Percentiles rank a stretch among this genome's conserved stretches.
phyloP scores from a whole-genome alignment of 169 alveolate species.

The Eimeria brunetti region DNA sequence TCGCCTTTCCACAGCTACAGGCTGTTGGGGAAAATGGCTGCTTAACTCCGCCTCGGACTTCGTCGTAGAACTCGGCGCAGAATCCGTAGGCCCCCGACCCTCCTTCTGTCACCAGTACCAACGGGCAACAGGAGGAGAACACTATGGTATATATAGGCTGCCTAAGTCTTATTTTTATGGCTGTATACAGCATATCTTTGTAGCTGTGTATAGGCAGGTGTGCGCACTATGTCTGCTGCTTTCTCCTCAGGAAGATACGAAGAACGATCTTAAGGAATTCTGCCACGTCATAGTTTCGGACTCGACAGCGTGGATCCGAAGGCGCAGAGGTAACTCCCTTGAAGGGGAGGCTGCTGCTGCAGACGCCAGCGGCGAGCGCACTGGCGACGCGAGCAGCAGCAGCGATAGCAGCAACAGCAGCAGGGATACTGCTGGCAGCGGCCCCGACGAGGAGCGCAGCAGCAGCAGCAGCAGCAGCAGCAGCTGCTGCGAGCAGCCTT shows the following conservation, averaged over 20 bases:
- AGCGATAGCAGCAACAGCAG: neutral
- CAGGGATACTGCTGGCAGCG: neutral
- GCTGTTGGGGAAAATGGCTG: conserved; percentile 23
- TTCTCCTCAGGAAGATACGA: neutral
- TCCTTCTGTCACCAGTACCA: neutral
- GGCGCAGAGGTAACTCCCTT: neutral
- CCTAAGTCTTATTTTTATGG: neutral
- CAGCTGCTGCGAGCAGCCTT: neutral
- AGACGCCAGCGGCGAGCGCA: neutral
- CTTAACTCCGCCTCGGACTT: conserved; percentile 7
- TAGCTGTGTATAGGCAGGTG: neutral
- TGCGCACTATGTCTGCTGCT: neutral
- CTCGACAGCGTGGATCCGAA: conserved; percentile 5
- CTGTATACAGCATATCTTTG: neutral
- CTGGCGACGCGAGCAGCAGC: neutral
- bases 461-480: neutral
- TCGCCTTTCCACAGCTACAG: neutral
- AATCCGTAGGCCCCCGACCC: neutral
- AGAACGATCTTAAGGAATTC: neutral
- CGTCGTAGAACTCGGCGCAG: neutral
- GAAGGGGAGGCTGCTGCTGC: neutral
- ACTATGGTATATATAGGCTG: neutral
- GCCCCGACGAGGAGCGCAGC: neutral
- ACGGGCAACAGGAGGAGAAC: neutral
- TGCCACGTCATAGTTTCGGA: neutral